phyloP scores from a whole-genome alignment of 257 asterid genomes.

The Solanum lycopersicoides region DNA sequence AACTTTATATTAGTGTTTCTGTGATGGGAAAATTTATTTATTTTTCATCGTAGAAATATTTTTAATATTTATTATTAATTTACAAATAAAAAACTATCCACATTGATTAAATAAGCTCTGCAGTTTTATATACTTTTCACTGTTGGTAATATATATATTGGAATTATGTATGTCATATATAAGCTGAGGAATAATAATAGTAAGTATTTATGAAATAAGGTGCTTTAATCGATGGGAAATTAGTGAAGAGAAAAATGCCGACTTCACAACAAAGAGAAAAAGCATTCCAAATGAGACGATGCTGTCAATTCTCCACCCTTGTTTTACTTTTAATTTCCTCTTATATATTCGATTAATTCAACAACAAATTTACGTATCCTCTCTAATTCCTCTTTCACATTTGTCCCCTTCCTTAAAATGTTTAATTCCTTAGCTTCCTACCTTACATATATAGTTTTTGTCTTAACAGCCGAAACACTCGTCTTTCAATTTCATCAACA shows the following conservation, averaged over 20 bases:
- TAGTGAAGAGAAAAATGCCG: neutral
- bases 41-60: neutral
- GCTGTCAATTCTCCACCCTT: neutral
- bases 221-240: neutral
- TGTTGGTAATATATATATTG: neutral
- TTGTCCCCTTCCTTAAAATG: neutral
- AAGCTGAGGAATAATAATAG: neutral
- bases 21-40: neutral
- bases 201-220: neutral
- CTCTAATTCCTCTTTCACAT: too few species aligned
- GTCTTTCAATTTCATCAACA: neutral
- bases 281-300: constrained; percentile 2
- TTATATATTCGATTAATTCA: too few species aligned
- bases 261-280: neutral
- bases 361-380: too few species aligned
- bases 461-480: neutral
- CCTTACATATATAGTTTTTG: too few species aligned
- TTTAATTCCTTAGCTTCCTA: neutral
- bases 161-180: neutral
- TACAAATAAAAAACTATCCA: neutral
- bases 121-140: too few species aligned
- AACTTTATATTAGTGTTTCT: neutral
- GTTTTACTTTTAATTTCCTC: neutral
- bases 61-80: too few species aligned
- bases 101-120: too few species aligned